Percentiles rank a stretch among this genome's conserved stretches.
phyloP scores from a whole-genome alignment of 371 early-diverging fungal species.

The Mycotypha africana region DNA sequence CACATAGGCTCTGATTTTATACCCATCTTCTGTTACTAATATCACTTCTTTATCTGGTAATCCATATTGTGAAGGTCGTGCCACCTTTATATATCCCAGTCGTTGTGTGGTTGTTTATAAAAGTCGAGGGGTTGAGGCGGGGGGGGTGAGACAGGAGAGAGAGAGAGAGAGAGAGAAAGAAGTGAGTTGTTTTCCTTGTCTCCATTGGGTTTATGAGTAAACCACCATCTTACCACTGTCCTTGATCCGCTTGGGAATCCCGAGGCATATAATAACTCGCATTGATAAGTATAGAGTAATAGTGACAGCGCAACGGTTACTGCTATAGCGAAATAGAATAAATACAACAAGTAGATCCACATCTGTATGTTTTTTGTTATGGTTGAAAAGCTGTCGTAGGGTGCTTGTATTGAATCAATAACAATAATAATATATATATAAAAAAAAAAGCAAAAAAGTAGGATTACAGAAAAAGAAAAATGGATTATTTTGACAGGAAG shows the following conservation, averaged over 20 bases:
- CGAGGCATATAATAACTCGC: constrained; percentile 40
- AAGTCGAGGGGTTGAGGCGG: too few species aligned
- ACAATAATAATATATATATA: too few species aligned
- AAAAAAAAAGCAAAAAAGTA: constrained; percentile 6
- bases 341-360: constrained; percentile 17
- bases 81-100: constrained; percentile 42
- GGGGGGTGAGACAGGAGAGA: too few species aligned
- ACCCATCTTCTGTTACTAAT: constrained; percentile 73
- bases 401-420: too few species aligned
- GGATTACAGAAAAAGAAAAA: too few species aligned
- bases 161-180: too few species aligned
- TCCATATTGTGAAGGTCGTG: constrained; percentile 67
- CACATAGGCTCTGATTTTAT: constrained; percentile 72
- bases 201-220: neutral
- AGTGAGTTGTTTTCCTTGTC: too few species aligned
- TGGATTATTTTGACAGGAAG: too few species aligned
- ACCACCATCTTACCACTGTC: constrained; percentile 22
- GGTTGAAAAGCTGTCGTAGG: too few species aligned
- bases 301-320: constrained; percentile 19
- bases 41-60: constrained; percentile 72
- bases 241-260: constrained; percentile 41
- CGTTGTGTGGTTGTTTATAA: too few species aligned
- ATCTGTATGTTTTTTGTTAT: neutral
- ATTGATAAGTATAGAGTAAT: constrained; percentile 37
- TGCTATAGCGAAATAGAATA: constrained; percentile 22